phyloP scores from a whole-genome alignment of 1,284 basidiomycete species.

The Earliella scabrosa region DNA sequence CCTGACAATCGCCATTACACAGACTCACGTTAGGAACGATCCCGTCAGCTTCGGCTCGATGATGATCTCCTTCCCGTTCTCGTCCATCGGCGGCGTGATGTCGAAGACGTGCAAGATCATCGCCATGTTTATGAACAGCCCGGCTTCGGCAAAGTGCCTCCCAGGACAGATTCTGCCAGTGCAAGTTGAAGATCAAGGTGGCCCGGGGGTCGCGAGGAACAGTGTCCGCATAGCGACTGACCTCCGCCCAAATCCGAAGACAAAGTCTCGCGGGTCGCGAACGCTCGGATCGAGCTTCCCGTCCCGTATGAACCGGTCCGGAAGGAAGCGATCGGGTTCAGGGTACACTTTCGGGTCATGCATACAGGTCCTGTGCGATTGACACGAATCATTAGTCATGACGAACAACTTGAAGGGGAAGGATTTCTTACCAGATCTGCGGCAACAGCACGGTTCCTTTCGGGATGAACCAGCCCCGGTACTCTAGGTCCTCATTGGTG shows the following conservation, averaged over 20 bases:
- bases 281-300: conserved; percentile 8
- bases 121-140: conserved; percentile 21
- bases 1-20: no score
- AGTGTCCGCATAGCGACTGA: not conserved
- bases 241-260: conserved; percentile 19
- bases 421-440: conserved; percentile 28
- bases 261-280: conserved; percentile 4
- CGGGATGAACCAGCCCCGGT: conserved; percentile 24
- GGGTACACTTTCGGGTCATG: conserved; percentile 28
- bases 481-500: conserved; percentile 23
- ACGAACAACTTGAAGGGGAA: conserved; percentile 38
- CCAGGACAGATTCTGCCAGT: conserved; percentile 18
- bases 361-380: conserved; percentile 16
- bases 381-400: not conserved
- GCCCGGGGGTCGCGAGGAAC: not conserved
- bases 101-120: conserved; percentile 16
- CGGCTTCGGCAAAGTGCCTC: conserved; percentile 9
- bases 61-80: not conserved
- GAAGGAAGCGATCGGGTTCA: conserved; percentile 27
- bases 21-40: no score
- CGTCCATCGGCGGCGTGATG: conserved; percentile 7
- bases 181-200: no score
- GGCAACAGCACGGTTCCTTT: conserved; percentile 29
- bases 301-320: conserved; percentile 28
- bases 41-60: no score